Percentiles rank a stretch among this genome's conserved stretches.
These are phyloP conservation scores for Nakaseomyces glabratus DNA, from an alignment of 1,139 yeast species.

Conservation along the genomic window DNA sequence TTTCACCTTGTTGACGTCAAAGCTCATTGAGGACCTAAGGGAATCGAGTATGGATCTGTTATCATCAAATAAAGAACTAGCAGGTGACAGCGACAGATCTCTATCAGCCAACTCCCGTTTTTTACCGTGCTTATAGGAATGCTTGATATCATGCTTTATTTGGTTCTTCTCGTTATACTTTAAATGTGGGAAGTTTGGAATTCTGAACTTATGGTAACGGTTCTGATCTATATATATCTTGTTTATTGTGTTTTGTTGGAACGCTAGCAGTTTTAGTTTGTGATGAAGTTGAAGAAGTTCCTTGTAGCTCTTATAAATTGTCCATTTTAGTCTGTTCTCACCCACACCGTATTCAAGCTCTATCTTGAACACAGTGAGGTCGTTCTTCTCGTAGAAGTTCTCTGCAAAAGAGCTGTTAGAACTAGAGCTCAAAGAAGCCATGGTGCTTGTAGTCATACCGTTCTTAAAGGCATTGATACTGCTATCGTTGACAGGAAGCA, in stretches of 20 bases:
- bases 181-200: constrained; percentile 30
- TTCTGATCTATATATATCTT: constrained; percentile 22
- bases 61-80: constrained; percentile 1
- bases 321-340: constrained; percentile 69
- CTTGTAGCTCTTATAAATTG: constrained; percentile 59
- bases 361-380: constrained; percentile 42
- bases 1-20: constrained; percentile 19
- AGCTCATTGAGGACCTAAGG: constrained; percentile 7
- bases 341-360: constrained; percentile 89
- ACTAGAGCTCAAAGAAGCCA: constrained; percentile 7
- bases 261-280: constrained; percentile 46
- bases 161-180: constrained; percentile 8
- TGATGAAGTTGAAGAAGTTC: constrained; percentile 66
- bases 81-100: background rate
- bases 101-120: background rate
- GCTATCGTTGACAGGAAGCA: constrained; percentile 37
- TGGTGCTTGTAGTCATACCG: constrained; percentile 28
- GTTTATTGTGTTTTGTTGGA: constrained; percentile 31
- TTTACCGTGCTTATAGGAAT: constrained; percentile 1
- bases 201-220: constrained; percentile 20
- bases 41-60: constrained; percentile 1
- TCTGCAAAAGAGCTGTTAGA: constrained; percentile 4
- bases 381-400: constrained; percentile 13
- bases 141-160: background rate
- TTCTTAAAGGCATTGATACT: constrained; percentile 14